phyloP scores from a whole-genome alignment of 345 rosid species.

The Rhodamnia rubescens region DNA sequence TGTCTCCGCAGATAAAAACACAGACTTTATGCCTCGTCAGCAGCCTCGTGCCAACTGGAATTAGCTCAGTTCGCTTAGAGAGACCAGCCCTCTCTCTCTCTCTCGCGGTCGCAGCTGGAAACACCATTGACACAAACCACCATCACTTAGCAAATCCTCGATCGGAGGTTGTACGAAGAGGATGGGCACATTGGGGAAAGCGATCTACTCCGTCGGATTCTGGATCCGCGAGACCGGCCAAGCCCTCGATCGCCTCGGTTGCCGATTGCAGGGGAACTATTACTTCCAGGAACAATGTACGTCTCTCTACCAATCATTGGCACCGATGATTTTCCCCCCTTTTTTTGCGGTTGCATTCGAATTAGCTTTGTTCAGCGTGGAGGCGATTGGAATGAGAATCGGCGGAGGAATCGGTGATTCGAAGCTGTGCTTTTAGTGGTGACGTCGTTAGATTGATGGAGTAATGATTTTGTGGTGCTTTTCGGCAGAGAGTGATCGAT shows the following conservation, averaged over 20 bases:
- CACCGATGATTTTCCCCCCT: not conserved
- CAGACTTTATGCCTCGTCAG: not conserved
- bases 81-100: not conserved
- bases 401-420: not conserved
- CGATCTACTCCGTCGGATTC: conserved; percentile 74
- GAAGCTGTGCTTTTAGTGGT: not conserved
- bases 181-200: conserved; percentile 72
- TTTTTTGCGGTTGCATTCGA: not conserved
- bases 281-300: conserved; percentile 69
- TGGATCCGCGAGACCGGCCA: conserved; percentile 98
- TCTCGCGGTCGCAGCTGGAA: not conserved
- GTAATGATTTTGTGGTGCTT: not conserved
- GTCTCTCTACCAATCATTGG: not conserved
- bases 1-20: not conserved
- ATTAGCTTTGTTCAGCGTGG: not conserved
- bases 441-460: not conserved
- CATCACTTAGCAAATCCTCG: not conserved
- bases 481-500: not conserved
- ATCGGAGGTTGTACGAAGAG: not conserved
- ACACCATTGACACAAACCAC: not conserved
- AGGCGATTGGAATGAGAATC: not conserved
- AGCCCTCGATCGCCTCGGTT: conserved; percentile 92
- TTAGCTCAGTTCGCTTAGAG: not conserved
- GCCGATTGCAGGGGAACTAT: conserved; percentile 76
- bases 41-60: not conserved